Evolutionary conservation across 208 protist species (phyloP), one percentile per base, ranked within the genome.

Genomic region (Blechomonas ayalai): DNA sequence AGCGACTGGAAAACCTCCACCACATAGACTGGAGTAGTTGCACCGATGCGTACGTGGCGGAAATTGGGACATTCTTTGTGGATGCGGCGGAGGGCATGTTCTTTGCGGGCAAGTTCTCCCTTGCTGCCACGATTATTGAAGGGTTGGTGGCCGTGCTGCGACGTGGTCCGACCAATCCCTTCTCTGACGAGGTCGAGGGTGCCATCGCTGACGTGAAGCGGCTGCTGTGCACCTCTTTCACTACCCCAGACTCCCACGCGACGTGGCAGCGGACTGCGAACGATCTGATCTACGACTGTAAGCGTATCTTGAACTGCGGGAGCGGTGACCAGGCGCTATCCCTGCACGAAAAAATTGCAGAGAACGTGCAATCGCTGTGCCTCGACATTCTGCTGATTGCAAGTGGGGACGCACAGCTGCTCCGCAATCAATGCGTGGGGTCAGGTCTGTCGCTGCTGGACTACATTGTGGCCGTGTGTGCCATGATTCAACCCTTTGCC

Each of bases 341-440:
- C n/a, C n/a, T 23, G 43, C 41, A 9, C 15, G 38, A 46, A 38
- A 22, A 15, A 12, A 36, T 73, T 4, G 67, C 74, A 2, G 52
- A 67, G 28, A 59, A 78, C 27, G 41, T 89, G n/a, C 77, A 72
- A 28, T 55, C 55, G 4, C 56, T 77, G 18, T 77, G 60, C 40
- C 23, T 82, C 15, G 67, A 85, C 51, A 26, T 90, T 9, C 60
- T 93, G 18, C 36, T 88, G 5, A 67, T 87, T 55, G 67, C 79
- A 24, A 88, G 65, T 48, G 71, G 81, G 3, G 84, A 93, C 37
- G 72, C 66, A 3, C 33, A 26, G 32, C 29, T 62, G 39, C 47
- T 93, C 35, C 44, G 59, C 22, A 25, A 77, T 27, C 65, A 59
- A 15, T 93, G 84, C 40, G 18, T 40, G 25, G 47, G 70, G 9